These are phyloP conservation scores for Ophiocordyceps robertsii DNA, from an alignment of 2,329 filamentous ascomycete species.

Conservation along the genomic window DNA sequence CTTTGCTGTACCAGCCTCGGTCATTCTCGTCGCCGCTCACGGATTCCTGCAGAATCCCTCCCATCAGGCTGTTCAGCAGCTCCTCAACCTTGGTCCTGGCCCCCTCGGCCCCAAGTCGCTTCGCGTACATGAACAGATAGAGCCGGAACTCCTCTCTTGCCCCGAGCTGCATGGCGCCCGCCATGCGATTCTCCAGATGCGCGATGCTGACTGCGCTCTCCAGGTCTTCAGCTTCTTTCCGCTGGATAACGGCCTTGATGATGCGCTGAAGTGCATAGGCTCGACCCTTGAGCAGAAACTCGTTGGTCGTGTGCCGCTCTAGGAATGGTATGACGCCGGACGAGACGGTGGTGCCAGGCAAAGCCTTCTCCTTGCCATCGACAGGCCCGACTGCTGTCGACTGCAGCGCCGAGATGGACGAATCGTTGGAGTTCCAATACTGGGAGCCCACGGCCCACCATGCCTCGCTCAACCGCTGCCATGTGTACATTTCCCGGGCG, in stretches of 20 bases:
- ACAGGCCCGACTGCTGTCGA: conserved; percentile 51
- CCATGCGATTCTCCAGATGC: conserved; percentile 88
- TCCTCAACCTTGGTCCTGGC: conserved; percentile 84
- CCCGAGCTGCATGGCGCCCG: conserved; percentile 71
- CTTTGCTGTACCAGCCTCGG: conserved; percentile 50
- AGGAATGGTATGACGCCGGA: conserved; percentile 87
- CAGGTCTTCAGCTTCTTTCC: conserved; percentile 83
- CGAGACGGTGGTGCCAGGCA: conserved; percentile 49
- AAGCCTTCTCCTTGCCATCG: conserved; percentile 29
- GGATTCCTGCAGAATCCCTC: conserved; percentile 52
- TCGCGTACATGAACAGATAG: conserved; percentile 97
- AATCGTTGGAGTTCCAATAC: conserved; percentile 97
- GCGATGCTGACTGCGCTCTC: conserved; percentile 87
- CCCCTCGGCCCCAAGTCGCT: conserved; percentile 83
- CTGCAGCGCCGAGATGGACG: conserved; percentile 69
- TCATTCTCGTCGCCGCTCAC: conserved; percentile 28
- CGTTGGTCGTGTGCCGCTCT: conserved; percentile 87
- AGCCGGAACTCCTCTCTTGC: conserved; percentile 86
- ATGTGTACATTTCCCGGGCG: conserved; percentile 69
- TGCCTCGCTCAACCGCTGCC: conserved; percentile 90
- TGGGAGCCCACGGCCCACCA: conserved; percentile 98
- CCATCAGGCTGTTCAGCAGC: conserved; percentile 67
- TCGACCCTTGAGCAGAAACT: conserved; percentile 80
- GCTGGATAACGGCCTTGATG: conserved; percentile 75
- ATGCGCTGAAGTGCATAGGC: conserved; percentile 85